Evolutionary conservation across 345 rosid genomes (phyloP), one percentile per base, ranked within the genome.

Genomic region (Tarenaya hassleriana): DNA sequence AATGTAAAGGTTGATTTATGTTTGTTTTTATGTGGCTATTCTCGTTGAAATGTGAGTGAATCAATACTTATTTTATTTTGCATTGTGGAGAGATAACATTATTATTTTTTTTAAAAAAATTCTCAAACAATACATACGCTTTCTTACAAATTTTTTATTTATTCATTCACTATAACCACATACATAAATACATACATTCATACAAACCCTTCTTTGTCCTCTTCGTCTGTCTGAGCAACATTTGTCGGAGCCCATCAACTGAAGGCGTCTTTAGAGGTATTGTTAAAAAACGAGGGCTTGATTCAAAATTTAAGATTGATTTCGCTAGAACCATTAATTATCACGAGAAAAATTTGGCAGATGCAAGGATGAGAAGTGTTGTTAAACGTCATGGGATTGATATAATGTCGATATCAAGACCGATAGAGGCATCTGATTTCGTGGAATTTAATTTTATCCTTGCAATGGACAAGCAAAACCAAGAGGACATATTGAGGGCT

Each of bases 201-300:
- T n/a, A n/a, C n/a, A n/a, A 73, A 64, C 96, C 94, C 14, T 81
- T 75, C 68, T 73, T 90, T 37, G 94, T 91, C 44, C 83, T 87
- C 21, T 91, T 91, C 47, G 98, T 82, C 27, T 91, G 96, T 64
- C 74, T 82, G 1, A 96, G 98, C 20, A 87, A 91, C 70, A 91
- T 84, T 44, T 91, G 96, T 57, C 75, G 96, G 17, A 91, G 98
- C 63, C 98, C 96, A 45, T 90, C 95, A 50, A 96, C 98, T 4
- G 98, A 91, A 79, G 96, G 88, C 34, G 96, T 91, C 48, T 84
- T 91, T 10, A 81, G 71, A 39, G 86, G 82, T 52, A 60, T 84
- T 41, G 95, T 91, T 31, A 82, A 73, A 50, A 84, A 76, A 69
- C 73, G 82, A 74, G 80, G 83, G 16, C 73, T 84, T 8, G 83